Percentiles rank a stretch among this genome's conserved stretches.
These are phyloP conservation scores for Amaranthus tricolor DNA, from an alignment of 179 eudicot genomes.

Conservation along the genomic window DNA sequence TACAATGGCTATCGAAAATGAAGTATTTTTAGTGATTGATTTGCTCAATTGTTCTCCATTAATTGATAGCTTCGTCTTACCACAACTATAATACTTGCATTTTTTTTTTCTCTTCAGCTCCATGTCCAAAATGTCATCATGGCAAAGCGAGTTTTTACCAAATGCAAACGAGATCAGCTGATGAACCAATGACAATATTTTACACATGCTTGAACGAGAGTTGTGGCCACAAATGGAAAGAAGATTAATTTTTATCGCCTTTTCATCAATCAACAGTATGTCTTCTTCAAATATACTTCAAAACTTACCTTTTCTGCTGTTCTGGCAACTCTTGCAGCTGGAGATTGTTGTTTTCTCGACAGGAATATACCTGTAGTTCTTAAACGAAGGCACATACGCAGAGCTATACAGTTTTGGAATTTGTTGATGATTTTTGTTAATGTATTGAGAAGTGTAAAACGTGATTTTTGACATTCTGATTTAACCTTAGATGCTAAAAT, in stretches of 20 bases:
- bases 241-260: conserved; percentile 23
- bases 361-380: background rate
- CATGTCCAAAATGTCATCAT: conserved; percentile 54
- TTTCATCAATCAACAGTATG: background rate
- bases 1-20: background rate
- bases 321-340: background rate
- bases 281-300: background rate
- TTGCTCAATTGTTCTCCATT: background rate
- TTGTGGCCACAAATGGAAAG: conserved; percentile 48
- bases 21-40: background rate
- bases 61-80: background rate
- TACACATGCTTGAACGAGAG: conserved; percentile 43
- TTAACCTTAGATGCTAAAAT: background rate
- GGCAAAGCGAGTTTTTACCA: conserved; percentile 40
- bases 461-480: background rate
- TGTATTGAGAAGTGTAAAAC: background rate
- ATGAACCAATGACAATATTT: conserved; percentile 65
- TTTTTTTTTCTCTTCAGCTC: conserved; percentile 30
- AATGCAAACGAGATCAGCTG: conserved; percentile 62
- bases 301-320: background rate
- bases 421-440: background rate
- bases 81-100: background rate
- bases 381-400: background rate
- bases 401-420: conserved; percentile 2
- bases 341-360: background rate